Evolutionary conservation across 306 rosid species (phyloP), one percentile per base, ranked within the genome.

Genomic region (Cucumis hystrix): DNA sequence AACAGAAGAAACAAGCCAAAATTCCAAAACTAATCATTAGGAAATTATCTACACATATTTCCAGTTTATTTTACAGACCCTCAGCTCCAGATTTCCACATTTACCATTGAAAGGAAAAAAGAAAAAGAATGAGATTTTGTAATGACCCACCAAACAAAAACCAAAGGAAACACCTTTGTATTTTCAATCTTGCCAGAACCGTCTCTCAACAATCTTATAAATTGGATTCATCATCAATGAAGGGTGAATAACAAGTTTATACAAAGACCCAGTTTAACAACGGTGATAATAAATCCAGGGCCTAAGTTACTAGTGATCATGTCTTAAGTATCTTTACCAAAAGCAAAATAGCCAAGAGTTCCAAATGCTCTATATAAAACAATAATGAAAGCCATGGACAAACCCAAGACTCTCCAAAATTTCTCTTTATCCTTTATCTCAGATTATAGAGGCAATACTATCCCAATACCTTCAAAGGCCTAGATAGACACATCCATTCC

Each of bases 151-250:
- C 7, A 69, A 10, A 45, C 39, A 21, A 69, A 41, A 21, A 69
- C n/a, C 6, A 7, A 47, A 70, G 30, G 20, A 70, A 23, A 45
- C 75, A 47, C 18, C 41, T 25, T 47, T 25, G 39, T 68, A 74
- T 43, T 65, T 64, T 64, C 71, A 74, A 81, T 28, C 25, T 76
- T 54, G 61, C 72, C 76, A 85, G 40, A 83, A 81, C 17, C 89
- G 71, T 68, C 91, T 85, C 79, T 85, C 91, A 1, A 84, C 74
- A 7, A 88, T 80, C 60, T 88, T 89, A 45, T 85, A 88, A 49
- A 88, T 89, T 0, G 89, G 91, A 78, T 88, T 84, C 91, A 88
- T 88, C 91, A 88, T 84, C 79, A 85, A 78, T 0, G 89, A 87
- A 88, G 61, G 6, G 89, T 85, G 79, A 88, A 88, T 81, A 88